Conservation (phyloP, 2,329 filamentous ascomycete species). For the Fusarium temperatum region DNA sequence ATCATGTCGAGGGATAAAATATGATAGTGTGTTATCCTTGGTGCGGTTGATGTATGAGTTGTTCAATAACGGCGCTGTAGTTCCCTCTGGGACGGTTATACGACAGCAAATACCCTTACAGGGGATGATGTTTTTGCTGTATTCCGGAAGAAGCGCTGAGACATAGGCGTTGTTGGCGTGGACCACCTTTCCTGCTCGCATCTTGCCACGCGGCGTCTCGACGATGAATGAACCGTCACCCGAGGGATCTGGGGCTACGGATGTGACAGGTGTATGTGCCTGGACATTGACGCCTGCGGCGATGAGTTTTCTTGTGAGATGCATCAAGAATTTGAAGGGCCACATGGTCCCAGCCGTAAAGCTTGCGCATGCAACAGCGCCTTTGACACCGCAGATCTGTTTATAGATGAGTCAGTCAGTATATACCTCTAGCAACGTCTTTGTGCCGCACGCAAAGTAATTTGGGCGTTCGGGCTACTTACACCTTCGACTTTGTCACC, state of each 20-base stretch:
- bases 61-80: not conserved
- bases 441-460: not conserved
- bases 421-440: not conserved
- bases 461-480: not conserved
- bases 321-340: slow-evolving; percentile 37
- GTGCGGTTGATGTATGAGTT: not conserved
- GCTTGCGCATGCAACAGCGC: slow-evolving; percentile 4
- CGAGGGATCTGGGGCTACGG: not conserved
- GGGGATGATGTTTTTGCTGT: slow-evolving; percentile 69
- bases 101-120: slow-evolving; percentile 56
- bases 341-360: not conserved
- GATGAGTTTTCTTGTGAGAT: slow-evolving; percentile 45
- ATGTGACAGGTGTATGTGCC: not conserved
- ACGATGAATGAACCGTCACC: not conserved
- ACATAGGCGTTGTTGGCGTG: slow-evolving; percentile 76
- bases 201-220: slow-evolving; percentile 50
- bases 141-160: slow-evolving; percentile 66
- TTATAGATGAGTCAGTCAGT: not conserved
- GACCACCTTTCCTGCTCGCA: slow-evolving; percentile 64
- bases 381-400: slow-evolving; percentile 3
- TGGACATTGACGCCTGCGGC: not conserved
- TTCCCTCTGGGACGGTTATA: not conserved
- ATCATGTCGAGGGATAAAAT: not conserved
- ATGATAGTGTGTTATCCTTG: not conserved
- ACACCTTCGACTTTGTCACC: not conserved